A percentile compares a stretch with the other conserved stretches of the same genome.
Evolutionary conservation across 2,329 filamentous ascomycete species (phyloP).

Genomic region (Alternaria tenuissima): DNA sequence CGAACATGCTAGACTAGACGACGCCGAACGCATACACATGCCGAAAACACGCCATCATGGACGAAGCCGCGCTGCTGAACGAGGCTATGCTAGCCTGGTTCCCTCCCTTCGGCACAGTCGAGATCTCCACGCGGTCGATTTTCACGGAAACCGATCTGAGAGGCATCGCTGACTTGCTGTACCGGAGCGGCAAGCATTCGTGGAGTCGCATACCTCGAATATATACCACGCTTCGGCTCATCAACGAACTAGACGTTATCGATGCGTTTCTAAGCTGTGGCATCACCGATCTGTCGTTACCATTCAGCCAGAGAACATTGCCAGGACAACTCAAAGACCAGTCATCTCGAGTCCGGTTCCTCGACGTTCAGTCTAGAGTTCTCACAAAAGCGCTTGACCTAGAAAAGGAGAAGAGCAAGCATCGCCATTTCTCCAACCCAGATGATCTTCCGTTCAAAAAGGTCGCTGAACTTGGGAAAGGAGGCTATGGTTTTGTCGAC

Average conservation of each 20-base stretch:
- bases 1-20: not conserved
- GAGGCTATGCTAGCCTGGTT: not conserved
- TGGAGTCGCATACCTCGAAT: not conserved
- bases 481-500: too few species aligned
- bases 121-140: not conserved
- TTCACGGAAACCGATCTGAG: not conserved
- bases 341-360: too few species aligned
- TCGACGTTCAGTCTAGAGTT: too few species aligned
- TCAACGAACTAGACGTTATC: not conserved
- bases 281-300: too few species aligned
- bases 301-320: rapidly evolving
- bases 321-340: too few species aligned
- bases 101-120: not conserved
- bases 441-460: too few species aligned
- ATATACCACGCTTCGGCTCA: not conserved
- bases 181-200: not conserved
- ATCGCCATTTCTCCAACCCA: too few species aligned
- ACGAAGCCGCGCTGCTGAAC: not conserved
- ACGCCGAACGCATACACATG: not conserved
- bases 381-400: too few species aligned
- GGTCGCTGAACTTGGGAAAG: too few species aligned
- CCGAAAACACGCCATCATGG: too few species aligned
- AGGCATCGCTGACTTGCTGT: not conserved
- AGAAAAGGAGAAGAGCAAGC: too few species aligned
- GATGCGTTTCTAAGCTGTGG: rapidly evolving